Percentiles rank a stretch among this genome's conserved stretches.
These are phyloP conservation scores for Termitomyces sp. DNA, from an alignment of 768 basidiomycete genomes.

Conservation along the genomic window DNA sequence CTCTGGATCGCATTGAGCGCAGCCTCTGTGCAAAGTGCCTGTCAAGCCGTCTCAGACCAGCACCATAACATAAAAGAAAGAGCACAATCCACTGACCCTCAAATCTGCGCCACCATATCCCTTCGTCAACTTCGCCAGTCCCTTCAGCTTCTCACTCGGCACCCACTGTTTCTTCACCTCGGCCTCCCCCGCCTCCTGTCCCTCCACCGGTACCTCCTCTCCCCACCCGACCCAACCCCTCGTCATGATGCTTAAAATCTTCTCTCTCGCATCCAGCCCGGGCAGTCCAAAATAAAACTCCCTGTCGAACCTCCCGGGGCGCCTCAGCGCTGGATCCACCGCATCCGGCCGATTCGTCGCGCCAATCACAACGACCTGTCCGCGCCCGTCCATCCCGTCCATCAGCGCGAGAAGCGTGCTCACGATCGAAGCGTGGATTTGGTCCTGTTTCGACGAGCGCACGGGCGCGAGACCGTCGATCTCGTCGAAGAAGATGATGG, in stretches of 20 bases:
- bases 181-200: conserved; percentile 23
- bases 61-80: background rate
- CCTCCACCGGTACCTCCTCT: conserved; percentile 22
- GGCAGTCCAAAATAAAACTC: conserved; percentile 98
- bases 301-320: conserved; percentile 94
- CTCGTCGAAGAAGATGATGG: conserved; percentile 99
- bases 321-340: conserved; percentile 91
- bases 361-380: conserved; percentile 96
- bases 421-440: conserved; percentile 97
- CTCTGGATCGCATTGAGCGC: conserved; percentile 95
- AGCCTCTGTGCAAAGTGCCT: conserved; percentile 96
- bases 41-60: background rate
- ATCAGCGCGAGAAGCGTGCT: conserved; percentile 93
- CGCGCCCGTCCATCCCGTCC: conserved; percentile 99
- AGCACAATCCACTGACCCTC: conserved; percentile 34
- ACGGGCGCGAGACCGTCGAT: conserved; percentile 98
- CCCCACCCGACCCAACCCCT: conserved; percentile 85
- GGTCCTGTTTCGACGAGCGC: conserved; percentile 97
- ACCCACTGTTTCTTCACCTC: conserved; percentile 21
- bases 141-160: conserved; percentile 28
- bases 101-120: conserved; percentile 98
- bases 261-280: conserved; percentile 75
- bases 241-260: conserved; percentile 89
- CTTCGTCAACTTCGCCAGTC: conserved; percentile 86
- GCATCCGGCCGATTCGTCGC: conserved; percentile 97